Percentiles rank a stretch among this genome's conserved stretches.
phyloP scores from a whole-genome alignment of 345 rosid genomes.

The Lepidium didymum region DNA sequence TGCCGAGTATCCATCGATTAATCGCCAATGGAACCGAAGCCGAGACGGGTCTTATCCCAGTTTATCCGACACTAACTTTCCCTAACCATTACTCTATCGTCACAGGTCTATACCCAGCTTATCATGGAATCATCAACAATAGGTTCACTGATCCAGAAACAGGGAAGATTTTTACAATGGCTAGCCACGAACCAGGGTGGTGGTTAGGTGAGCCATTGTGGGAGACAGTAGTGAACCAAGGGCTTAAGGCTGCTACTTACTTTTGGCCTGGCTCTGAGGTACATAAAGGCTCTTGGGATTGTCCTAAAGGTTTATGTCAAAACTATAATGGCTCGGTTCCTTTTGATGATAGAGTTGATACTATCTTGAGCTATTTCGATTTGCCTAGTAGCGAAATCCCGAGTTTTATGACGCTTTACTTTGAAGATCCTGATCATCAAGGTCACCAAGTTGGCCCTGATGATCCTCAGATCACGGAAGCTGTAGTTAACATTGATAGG shows the following conservation, averaged over 20 bases:
- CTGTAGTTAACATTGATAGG: constrained; percentile 59
- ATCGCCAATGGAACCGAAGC: constrained; percentile 84
- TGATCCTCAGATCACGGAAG: constrained; percentile 77
- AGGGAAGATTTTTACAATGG: constrained; percentile 57
- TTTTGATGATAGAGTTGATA: constrained; percentile 81
- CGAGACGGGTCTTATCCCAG: constrained; percentile 77
- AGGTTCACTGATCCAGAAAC: constrained; percentile 54
- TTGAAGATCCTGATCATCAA: constrained; percentile 97
- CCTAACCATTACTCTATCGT: constrained; percentile 94
- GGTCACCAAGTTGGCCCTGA: constrained; percentile 94
- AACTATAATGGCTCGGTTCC: constrained; percentile 66
- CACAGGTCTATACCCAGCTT: constrained; percentile 86
- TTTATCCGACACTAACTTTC: constrained; percentile 80
- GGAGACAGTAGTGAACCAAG: constrained; percentile 87
- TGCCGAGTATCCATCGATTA: constrained; percentile 69
- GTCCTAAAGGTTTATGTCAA: constrained; percentile 56
- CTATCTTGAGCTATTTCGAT: constrained; percentile 69
- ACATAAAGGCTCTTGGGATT: constrained; percentile 80
- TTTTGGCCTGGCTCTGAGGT: constrained; percentile 99
- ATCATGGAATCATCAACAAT: constrained; percentile 76
- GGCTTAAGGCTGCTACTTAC: constrained; percentile 72
- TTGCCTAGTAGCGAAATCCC: constrained; percentile 61
- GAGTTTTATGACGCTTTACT: constrained; percentile 71
- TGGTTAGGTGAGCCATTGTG: constrained; percentile 95
- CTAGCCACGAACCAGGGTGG: constrained; percentile 83